Evolutionary conservation across 495 filamentous ascomycete species (phyloP), one percentile per base, ranked within the genome.

Genomic region (Cercophora sp.): DNA sequence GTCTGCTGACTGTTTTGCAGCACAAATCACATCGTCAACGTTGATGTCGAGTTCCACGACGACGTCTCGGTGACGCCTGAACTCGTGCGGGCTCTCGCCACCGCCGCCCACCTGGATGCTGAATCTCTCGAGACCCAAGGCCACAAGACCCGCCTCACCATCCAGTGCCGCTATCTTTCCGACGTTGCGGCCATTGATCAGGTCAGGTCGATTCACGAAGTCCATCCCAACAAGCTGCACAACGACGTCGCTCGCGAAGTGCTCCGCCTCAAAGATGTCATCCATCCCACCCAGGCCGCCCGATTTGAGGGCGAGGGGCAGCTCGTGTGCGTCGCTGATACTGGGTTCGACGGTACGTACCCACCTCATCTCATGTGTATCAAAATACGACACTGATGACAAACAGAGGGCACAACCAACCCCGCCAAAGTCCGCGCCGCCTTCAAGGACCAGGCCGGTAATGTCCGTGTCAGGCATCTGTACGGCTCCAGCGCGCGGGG

Each of bases 281-380:
- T 32, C 29, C 13, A 32, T 32, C 16, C 16, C n/a, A 44, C 15
- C 11, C 40, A 24, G 40, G 15, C 20, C 40, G 15, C 29, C 29
- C 29, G 6, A 32, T 32, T 13, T 32, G 8, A 26, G 5, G 49
- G 49, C 39, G 25, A 42, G 13, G 49, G 49, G 9, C 37, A 52
- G 37, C 4, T 44, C 10, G 49, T 52, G 5, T 32, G 25, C 49
- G 49, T 52, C 8, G 23, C 37, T 2, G 49, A 52, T 23, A 52
- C 36, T 1, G 55, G 55, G 5, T 52, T 57, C 39, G 48, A 57
- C 27, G n/a, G n/a, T n/a, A n/a, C n/a, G n/a, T n/a, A n/a, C n/a
- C n/a, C n/a, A n/a, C n/a, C n/a, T n/a, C n/a, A n/a, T n/a, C n/a
- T n/a, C n/a, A n/a, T n/a, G n/a, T n/a, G n/a, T n/a, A n/a, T n/a